These are phyloP conservation scores for Botrytis galanthina DNA, from an alignment of 2,329 filamentous ascomycete species.

Conservation along the genomic window DNA sequence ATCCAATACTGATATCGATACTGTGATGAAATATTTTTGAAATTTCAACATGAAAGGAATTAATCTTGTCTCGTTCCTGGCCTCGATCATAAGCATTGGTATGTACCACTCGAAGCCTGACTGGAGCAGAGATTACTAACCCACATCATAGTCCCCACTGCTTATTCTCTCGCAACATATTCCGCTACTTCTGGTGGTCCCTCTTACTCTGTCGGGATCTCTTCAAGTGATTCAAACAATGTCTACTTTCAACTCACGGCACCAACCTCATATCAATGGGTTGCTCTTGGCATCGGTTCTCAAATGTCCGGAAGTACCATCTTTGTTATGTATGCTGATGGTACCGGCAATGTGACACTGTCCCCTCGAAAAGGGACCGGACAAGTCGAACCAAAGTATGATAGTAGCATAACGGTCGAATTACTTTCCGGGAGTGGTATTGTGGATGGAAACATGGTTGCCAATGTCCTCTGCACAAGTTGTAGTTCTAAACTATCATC, in stretches of 20 bases:
- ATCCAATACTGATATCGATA: background rate
- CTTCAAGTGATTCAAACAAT: conserved; percentile 42
- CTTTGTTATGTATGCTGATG: conserved; percentile 56
- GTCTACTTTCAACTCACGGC: conserved; percentile 58
- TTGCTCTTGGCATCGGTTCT: conserved; percentile 55
- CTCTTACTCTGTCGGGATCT: conserved; percentile 32
- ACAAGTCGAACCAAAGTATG: conserved; percentile 45
- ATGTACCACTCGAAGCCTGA: background rate
- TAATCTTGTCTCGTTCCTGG: background rate
- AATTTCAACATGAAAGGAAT: conserved; percentile 7
- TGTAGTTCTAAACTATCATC: conserved; percentile 18
- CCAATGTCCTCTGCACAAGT: conserved; percentile 52
- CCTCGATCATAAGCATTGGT: conserved; percentile 8
- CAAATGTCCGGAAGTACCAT: conserved; percentile 56
- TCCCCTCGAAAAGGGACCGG: conserved; percentile 50
- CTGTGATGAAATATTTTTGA: background rate
- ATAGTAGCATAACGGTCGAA: conserved; percentile 43
- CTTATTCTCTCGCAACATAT: conserved; percentile 29
- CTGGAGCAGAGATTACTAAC: background rate
- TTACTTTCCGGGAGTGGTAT: conserved; percentile 53
- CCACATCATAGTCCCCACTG: conserved; percentile 21
- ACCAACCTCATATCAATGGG: conserved; percentile 53
- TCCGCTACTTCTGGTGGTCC: conserved; percentile 23
- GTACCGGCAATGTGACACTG: conserved; percentile 52
- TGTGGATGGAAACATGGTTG: conserved; percentile 51